Evolutionary conservation across 2,329 filamentous ascomycete genomes (phyloP), one percentile per base, ranked within the genome.

Genomic region (Fusarium brachygibbosum): DNA sequence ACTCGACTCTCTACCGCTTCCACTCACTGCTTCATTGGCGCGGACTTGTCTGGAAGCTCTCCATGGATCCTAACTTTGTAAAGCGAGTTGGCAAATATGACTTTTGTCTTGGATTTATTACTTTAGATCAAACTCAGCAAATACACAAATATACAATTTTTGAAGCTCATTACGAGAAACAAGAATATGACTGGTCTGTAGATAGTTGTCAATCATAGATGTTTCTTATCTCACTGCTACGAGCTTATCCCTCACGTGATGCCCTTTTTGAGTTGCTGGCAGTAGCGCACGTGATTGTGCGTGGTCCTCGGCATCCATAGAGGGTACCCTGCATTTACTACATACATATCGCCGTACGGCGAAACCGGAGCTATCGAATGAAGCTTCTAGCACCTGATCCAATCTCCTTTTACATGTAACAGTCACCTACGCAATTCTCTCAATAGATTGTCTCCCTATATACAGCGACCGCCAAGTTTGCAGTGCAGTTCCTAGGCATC

Each of bases 301-400:
- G 48, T 45, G 54, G 58, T 41, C 48, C 48, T 68, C 58, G 52
- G 63, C 58, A 44, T 40, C 46, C 28, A 51, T 51, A 48, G 34
- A 40, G n/a, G 42, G 25, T 25, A 62, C 34, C 32, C 42, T 40
- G 58, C 40, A 67, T 65, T 19, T 42, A 35, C 29, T 25, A 31
- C 31, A 35, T 57, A 69, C 59, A 46, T 66, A 37, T 66, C 32
- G 46, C 48, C 52, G 37, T 50, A 40, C 66, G 62, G 67, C 66
- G 66, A 70, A 45, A 67, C 66, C 66, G 66, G 66, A 69, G 66
- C 63, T 38, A 53, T 52, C 28, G 21, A 65, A 37, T 44, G 46
- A 50, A 32, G 52, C 45, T 70, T 52, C 32, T 41, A 55, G 41
- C 41, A 50, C 49, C 44, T 50, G 35, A 54, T 52, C 21, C 32